Conservation (phyloP, 2,329 filamentous ascomycete species). For the Plectosphaerella sp. region DNA sequence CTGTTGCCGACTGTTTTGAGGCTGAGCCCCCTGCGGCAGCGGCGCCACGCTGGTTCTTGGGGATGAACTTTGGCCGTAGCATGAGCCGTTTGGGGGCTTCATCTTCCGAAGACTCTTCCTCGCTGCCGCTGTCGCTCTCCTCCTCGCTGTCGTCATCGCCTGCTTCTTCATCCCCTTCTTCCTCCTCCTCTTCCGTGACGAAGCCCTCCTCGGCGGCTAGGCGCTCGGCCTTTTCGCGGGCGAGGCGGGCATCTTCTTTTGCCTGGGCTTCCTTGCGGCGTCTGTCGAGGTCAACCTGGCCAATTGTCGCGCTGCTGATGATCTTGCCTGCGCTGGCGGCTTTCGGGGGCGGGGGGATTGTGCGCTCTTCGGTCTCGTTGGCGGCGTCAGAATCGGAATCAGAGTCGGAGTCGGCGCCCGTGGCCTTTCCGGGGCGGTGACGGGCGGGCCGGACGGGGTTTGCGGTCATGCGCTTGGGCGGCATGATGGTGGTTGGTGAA, state of each 20-base stretch:
- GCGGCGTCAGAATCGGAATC: conserved; percentile 48
- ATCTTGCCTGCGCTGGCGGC: conserved; percentile 53
- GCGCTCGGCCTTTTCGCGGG: conserved; percentile 44
- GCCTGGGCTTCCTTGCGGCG: conserved; percentile 39
- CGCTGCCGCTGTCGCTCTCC: conserved; percentile 28
- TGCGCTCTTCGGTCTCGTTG: conserved; percentile 29
- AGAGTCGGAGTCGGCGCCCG: conserved; percentile 44
- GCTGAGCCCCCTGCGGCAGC: conserved; percentile 6
- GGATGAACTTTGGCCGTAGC: conserved; percentile 60
- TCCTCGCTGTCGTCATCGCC: conserved; percentile 24
- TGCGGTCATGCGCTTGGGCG: conserved; percentile 86
- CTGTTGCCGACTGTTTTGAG: conserved; percentile 16
- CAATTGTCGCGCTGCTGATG: conserved; percentile 47
- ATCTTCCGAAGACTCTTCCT: conserved; percentile 49
- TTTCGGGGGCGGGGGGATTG: conserved; percentile 49
- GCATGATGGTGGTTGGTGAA: conserved; percentile 34
- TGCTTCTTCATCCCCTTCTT: conserved; percentile 34
- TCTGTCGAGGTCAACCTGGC: conserved; percentile 48
- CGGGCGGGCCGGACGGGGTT: conserved; percentile 78
- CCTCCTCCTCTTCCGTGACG: conserved; percentile 52
- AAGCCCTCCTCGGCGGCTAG: conserved; percentile 58
- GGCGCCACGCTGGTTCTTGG: conserved; percentile 48
- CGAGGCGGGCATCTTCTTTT: conserved; percentile 41
- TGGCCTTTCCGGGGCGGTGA: conserved; percentile 79
- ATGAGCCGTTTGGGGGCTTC: conserved; percentile 53